Evolutionary conservation across 2,329 filamentous ascomycete species (phyloP).

Genomic region (Botrytis elliptica): DNA sequence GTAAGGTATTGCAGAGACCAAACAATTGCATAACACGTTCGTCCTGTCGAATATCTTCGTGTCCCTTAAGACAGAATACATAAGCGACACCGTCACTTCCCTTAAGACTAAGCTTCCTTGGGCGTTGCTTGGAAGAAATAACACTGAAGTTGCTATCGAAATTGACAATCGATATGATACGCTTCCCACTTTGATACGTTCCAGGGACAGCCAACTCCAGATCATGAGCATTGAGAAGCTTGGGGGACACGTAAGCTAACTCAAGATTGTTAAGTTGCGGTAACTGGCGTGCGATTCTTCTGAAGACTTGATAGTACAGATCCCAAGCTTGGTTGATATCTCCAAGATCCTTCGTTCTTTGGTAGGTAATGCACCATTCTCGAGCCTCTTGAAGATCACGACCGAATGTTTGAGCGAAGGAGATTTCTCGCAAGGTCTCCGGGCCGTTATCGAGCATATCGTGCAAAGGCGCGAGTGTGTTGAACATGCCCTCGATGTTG

Average conservation of each 20-base stretch:
- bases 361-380: conserved; percentile 93
- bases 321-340: conserved; percentile 99
- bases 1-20: conserved; percentile 91
- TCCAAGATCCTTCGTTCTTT: conserved; percentile 81
- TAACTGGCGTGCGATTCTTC: conserved; percentile 88
- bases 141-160: conserved; percentile 90
- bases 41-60: conserved; percentile 98
- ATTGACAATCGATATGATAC: conserved; percentile 79
- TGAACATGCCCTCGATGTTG: conserved; percentile 97
- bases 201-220: conserved; percentile 94
- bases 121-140: conserved; percentile 95
- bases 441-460: conserved; percentile 87
- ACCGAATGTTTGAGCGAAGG: conserved; percentile 95
- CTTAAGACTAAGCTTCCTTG: conserved; percentile 80
- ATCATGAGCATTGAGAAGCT: conserved; percentile 79
- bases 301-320: conserved; percentile 97
- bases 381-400: conserved; percentile 91
- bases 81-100: conserved; percentile 88
- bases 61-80: conserved; percentile 92
- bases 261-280: conserved; percentile 91
- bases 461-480: conserved; percentile 84
- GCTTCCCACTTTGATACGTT: conserved; percentile 77
- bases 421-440: conserved; percentile 91
- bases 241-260: conserved; percentile 94
- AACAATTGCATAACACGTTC: conserved; percentile 99